Evolutionary conservation across 2,329 filamentous ascomycete species (phyloP), one percentile per base, ranked within the genome.

Genomic region (Cytospora paraplurivora): DNA sequence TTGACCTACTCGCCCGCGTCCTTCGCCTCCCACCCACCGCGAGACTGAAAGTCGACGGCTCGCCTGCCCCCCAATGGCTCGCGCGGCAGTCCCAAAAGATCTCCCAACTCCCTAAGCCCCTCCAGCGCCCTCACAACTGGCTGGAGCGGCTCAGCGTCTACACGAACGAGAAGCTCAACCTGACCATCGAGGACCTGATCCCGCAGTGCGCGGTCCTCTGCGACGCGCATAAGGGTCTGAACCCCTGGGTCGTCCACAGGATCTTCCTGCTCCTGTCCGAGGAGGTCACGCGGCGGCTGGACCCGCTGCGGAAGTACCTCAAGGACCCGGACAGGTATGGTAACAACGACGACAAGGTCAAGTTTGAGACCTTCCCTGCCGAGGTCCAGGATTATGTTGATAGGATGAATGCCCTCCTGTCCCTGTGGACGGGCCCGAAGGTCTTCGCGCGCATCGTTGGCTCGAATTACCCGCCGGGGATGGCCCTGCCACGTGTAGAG

Each of bases 251-350:
- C 4, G 33, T 70, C 17, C 77, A 76, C 51, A 73, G 74, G 19
- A 68, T 83, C n/a, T 80, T 80, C 69, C 56, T 76, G 19, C 72
- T 79, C 7, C 55, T 84, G 7, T 72, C 71, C 0, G 71, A 75
- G 7, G 82, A 84, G 69, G 73, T 75, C 34, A 81, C 76, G 0
- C 67, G 68, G 7, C 73, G 73, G 13, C 65, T 73, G 2, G 69
- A 71, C 17, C 67, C 67, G 1, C 69, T 77, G 51, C 71, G 75
- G 11, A 56, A 54, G 8, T 68, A 70, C 64, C 54, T 62, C 33
- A 54, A 33, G 49, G 44, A 53, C 49, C 59, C 63, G 8, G 56
- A 47, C 21, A 61, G 56, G 59, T 56, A 65, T n/a, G 38, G 47
- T 34, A 34, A 60, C 7, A 17, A 47, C n/a, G 37, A 38, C 37